Conservation (phyloP, 257 asterid genomes). For the Gentiana straminea region DNA sequence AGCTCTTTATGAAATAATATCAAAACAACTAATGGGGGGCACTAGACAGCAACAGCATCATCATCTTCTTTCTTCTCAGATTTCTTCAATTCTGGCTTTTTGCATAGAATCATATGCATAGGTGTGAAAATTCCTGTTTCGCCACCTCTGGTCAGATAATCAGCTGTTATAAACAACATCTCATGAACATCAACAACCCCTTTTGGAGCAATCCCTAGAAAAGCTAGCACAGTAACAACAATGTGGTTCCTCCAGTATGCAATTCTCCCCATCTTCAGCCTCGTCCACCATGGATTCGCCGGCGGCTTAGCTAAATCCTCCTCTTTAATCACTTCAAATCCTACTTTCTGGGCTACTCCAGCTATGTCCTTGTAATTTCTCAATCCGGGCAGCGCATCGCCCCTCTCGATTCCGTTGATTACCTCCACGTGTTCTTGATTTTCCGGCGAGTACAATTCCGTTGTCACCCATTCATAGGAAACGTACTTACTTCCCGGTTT, state of each 20-base stretch:
- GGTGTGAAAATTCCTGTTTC: conserved; percentile 39
- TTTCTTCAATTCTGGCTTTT: conserved; percentile 36
- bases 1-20: no score
- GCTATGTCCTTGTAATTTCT: neutral
- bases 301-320: neutral
- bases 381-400: conserved; percentile 3
- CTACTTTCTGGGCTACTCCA: neutral
- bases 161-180: conserved; percentile 33
- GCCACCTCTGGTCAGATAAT: conserved; percentile 20
- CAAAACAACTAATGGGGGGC: no score
- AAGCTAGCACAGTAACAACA: neutral
- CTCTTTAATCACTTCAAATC: conserved; percentile 4
- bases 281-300: conserved; percentile 1
- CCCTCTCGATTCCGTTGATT: neutral
- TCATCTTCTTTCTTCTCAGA: no score
- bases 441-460: neutral
- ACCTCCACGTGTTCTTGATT: neutral
- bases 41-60: no score
- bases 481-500: neutral
- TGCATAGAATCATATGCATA: conserved; percentile 81
- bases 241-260: neutral
- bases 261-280: conserved; percentile 1
- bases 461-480: conserved; percentile 4
- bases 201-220: conserved; percentile 60
- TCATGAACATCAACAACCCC: conserved; percentile 68